These are phyloP conservation scores for Irpex rosettiformis DNA, from an alignment of 1,284 basidiomycete species.

Conservation along the genomic window DNA sequence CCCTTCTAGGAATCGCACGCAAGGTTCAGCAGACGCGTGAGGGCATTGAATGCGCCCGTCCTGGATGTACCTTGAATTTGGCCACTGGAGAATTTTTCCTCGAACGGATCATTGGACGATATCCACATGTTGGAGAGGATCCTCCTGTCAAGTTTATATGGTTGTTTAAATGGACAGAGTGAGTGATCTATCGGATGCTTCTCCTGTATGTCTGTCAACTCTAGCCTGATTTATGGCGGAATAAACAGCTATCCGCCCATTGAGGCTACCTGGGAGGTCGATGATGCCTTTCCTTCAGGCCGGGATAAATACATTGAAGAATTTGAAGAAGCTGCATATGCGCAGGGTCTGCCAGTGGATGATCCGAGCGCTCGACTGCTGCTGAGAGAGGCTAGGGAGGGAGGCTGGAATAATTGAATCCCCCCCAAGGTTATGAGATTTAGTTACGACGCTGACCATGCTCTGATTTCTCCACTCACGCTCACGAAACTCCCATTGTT, in stretches of 20 bases:
- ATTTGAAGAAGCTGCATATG: not conserved
- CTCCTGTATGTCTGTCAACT: not conserved
- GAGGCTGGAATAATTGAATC: not conserved
- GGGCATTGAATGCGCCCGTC: not conserved
- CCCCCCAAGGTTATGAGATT: not conserved
- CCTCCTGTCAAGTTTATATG: not conserved
- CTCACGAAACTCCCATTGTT: not conserved
- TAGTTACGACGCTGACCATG: not conserved
- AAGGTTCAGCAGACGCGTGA: not conserved
- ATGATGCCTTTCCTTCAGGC: not conserved
- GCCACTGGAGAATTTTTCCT: not conserved
- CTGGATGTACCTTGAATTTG: not conserved
- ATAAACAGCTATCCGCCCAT: not conserved
- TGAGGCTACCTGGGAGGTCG: not conserved
- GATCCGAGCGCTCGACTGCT: not conserved
- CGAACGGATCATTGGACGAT: not conserved
- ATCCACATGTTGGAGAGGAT: not conserved
- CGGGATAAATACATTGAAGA: not conserved
- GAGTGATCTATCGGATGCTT: not conserved
- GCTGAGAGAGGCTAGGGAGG: not conserved
- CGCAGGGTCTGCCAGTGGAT: not conserved
- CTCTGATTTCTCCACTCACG: no score
- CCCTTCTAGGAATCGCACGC: not conserved
- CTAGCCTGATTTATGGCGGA: not conserved
- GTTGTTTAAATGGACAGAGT: constrained; percentile 3